Evolutionary conservation across 257 asterid genomes (phyloP).

Genomic region (Coffea eugenioides): DNA sequence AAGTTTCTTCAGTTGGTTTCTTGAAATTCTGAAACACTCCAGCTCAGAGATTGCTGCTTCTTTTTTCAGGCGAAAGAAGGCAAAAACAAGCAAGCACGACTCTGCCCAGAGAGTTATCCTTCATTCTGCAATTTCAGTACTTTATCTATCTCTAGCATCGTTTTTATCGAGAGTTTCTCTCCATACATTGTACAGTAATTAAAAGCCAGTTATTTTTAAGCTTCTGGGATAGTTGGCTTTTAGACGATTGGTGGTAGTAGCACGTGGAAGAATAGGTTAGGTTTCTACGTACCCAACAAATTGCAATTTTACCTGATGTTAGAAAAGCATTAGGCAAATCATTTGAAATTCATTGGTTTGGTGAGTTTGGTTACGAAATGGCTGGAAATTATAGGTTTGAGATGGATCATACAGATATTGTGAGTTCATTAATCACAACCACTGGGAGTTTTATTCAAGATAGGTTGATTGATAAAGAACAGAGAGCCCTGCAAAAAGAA

Average conservation of each 20-base stretch:
- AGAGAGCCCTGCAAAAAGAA: conserved; percentile 58
- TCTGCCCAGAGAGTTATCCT: background rate
- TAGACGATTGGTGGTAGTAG: background rate
- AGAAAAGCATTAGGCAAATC: background rate
- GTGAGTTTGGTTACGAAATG: conserved; percentile 21
- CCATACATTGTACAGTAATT: background rate
- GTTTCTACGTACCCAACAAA: background rate
- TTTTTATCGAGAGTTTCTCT: background rate
- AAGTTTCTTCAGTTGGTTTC: conserved; percentile 3
- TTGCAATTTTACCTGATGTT: background rate
- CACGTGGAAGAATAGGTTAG: background rate
- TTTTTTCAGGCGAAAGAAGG: too few species aligned
- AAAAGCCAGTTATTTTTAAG: background rate
- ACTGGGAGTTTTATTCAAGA: conserved; percentile 65
- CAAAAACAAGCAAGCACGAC: too few species aligned
- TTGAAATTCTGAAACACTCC: background rate
- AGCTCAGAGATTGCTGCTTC: too few species aligned
- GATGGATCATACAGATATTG: conserved; percentile 65
- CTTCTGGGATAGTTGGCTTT: background rate
- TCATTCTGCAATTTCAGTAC: background rate
- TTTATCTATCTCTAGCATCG: background rate
- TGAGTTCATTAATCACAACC: conserved; percentile 42
- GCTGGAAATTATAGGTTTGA: conserved; percentile 47
- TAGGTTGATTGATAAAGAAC: conserved; percentile 47
- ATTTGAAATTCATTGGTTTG: background rate